These are phyloP conservation scores for Cladosporium sp. DNA, from an alignment of 2,329 filamentous ascomycete genomes.

Conservation along the genomic window DNA sequence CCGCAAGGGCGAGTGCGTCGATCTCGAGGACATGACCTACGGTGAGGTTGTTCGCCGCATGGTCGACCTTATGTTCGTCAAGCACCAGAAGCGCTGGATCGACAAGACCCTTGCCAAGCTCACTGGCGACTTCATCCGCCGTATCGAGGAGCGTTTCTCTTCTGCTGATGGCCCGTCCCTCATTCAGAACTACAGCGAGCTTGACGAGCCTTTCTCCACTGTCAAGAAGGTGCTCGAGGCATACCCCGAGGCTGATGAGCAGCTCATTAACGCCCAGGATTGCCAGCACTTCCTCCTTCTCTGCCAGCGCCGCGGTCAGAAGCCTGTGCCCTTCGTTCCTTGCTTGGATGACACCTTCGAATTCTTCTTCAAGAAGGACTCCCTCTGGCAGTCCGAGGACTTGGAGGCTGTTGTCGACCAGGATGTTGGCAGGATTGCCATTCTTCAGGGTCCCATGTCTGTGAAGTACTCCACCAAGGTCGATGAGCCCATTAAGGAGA, in stretches of 20 bases:
- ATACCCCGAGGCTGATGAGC: slow-evolving; percentile 83
- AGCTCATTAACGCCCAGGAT: slow-evolving; percentile 97
- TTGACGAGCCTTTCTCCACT: slow-evolving; percentile 76
- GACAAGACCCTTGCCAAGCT: slow-evolving; percentile 79
- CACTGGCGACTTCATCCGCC: slow-evolving; percentile 93
- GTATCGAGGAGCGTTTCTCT: slow-evolving; percentile 95
- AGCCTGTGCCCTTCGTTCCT: slow-evolving; percentile 95
- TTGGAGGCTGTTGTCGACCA: slow-evolving; percentile 93
- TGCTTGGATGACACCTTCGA: slow-evolving; percentile 96
- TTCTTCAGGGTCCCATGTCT: slow-evolving; percentile 91
- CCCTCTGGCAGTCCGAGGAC: slow-evolving; percentile 98
- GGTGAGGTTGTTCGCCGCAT: slow-evolving; percentile 82
- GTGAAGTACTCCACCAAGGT: slow-evolving; percentile 86
- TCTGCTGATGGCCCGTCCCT: slow-evolving; percentile 70
- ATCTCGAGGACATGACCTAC: slow-evolving; percentile 96
- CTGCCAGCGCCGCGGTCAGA: slow-evolving; percentile 88
- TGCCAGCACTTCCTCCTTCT: slow-evolving; percentile 95
- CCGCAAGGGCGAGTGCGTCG: slow-evolving; percentile 74
- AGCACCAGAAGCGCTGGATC: slow-evolving; percentile 89
- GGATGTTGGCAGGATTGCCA: slow-evolving; percentile 94
- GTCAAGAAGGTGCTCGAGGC: slow-evolving; percentile 77
- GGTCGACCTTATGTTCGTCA: slow-evolving; percentile 88
- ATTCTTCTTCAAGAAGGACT: slow-evolving; percentile 99
- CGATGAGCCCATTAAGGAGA: slow-evolving; percentile 93
- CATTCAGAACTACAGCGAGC: slow-evolving; percentile 86